Evolutionary conservation across 495 filamentous ascomycete species (phyloP).

Genomic region (Parmelia sp.): DNA sequence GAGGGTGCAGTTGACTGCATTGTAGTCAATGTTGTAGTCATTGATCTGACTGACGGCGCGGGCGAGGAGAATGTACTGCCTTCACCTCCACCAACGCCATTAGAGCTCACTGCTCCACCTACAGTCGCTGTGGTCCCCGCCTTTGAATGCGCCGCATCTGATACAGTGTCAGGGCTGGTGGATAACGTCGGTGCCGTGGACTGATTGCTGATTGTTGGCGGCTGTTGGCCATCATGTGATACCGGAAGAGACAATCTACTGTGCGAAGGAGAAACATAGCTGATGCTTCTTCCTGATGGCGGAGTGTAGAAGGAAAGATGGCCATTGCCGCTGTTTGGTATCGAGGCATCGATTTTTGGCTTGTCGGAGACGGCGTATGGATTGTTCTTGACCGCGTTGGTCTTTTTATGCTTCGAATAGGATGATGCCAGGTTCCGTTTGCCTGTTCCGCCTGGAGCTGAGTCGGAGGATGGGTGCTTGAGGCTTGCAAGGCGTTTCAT

Average conservation of each 20-base stretch:
- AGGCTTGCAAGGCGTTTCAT: slow-evolving; percentile 90
- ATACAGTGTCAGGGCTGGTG: slow-evolving; percentile 71
- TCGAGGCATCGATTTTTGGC: slow-evolving; percentile 35
- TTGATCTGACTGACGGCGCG: slow-evolving; percentile 79
- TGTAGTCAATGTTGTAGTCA: slow-evolving; percentile 92
- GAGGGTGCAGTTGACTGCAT: slow-evolving; percentile 83
- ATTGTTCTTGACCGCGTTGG: slow-evolving; percentile 64
- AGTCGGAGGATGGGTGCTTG: slow-evolving; percentile 54
- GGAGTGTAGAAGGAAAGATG: slow-evolving; percentile 51
- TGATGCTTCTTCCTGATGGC: slow-evolving; percentile 35
- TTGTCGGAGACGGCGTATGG: slow-evolving; percentile 69
- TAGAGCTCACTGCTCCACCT: slow-evolving; percentile 57
- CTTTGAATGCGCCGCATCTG: slow-evolving; percentile 71
- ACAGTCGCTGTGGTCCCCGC: slow-evolving; percentile 65
- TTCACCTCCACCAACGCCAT: slow-evolving; percentile 54
- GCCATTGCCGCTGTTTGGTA: slow-evolving; percentile 44
- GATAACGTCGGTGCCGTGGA: slow-evolving; percentile 73
- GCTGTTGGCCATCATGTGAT: slow-evolving; percentile 52
- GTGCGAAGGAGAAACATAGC: slow-evolving; percentile 38
- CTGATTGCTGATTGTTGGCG: slow-evolving; percentile 56
- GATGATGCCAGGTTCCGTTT: slow-evolving; percentile 40
- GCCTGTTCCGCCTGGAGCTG: slow-evolving; percentile 41
- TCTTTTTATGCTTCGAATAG: slow-evolving; percentile 51
- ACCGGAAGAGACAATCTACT: slow-evolving; percentile 49
- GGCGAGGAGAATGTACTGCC: slow-evolving; percentile 91